phyloP scores from a whole-genome alignment of 192 early-diverging fungal genomes.

The Powellomyces hirtus region DNA sequence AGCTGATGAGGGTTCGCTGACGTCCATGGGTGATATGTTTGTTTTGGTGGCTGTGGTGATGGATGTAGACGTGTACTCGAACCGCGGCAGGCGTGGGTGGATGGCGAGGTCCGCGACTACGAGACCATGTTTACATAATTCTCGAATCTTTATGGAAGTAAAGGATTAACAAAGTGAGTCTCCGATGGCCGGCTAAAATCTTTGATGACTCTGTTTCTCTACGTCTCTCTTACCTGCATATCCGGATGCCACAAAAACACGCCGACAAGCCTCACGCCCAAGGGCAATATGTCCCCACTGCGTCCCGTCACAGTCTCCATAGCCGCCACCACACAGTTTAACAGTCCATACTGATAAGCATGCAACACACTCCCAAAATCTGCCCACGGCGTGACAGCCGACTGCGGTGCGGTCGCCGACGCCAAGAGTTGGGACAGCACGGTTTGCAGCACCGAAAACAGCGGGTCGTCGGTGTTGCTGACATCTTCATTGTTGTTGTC shows the following conservation, averaged over 20 bases:
- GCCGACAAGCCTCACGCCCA: not conserved
- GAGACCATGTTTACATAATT: not conserved
- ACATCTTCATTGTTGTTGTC: too few relatives aligned
- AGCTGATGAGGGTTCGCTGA: too few relatives aligned
- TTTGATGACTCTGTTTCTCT: too few relatives aligned
- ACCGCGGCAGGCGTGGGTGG: conserved; percentile 20
- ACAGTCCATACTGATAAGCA: conserved; percentile 8
- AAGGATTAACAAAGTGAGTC: too few relatives aligned
- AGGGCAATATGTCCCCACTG: conserved; percentile 1
- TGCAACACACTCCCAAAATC: not conserved
- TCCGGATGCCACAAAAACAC: conserved; percentile 14
- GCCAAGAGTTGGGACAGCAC: not conserved
- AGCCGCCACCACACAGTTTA: not conserved
- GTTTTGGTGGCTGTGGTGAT: too few relatives aligned
- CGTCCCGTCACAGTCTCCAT: not conserved
- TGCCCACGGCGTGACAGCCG: not conserved
- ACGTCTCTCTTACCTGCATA: not conserved
- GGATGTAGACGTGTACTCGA: conserved; percentile 15
- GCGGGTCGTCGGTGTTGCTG: too few relatives aligned
- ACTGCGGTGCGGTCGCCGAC: not conserved
- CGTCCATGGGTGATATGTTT: too few relatives aligned
- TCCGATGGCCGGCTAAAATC: too few relatives aligned
- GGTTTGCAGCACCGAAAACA: not conserved
- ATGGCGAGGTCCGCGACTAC: conserved; percentile 2
- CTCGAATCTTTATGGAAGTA: too few relatives aligned